phyloP scores from a whole-genome alignment of 164 flowering plant species.

The Euptelea pleiosperma region DNA sequence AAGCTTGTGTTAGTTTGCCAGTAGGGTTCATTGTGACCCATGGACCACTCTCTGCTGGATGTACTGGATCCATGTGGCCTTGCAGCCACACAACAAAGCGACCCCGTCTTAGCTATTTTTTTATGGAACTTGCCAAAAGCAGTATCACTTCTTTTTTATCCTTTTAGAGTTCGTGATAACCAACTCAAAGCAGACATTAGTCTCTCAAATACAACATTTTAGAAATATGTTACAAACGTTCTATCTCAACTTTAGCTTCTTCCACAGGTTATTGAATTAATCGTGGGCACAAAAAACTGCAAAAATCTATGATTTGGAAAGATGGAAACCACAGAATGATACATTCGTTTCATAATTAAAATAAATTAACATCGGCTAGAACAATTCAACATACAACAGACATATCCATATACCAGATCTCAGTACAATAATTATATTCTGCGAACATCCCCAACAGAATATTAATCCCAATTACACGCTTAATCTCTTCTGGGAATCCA shows the following conservation, averaged over 20 bases:
- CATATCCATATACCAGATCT: neutral
- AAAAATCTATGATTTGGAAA: neutral
- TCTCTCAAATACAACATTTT: neutral
- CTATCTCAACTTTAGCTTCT: neutral
- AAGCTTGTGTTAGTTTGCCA: constrained; percentile 87
- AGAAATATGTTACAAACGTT: neutral
- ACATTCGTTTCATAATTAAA: neutral
- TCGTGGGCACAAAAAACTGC: neutral
- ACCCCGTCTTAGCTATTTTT: constrained; percentile 92
- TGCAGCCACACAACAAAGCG: constrained; percentile 98
- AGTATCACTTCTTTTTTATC: constrained; percentile 1
- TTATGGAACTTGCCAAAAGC: constrained; percentile 19
- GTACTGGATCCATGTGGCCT: constrained; percentile 93
- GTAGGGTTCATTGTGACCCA: constrained; percentile 79
- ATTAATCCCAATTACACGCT: neutral
- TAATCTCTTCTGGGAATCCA: neutral
- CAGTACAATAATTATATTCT: neutral
- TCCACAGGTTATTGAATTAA: neutral
- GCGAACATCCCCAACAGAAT: neutral
- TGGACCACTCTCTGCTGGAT: constrained; percentile 68
- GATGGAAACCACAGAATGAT: neutral
- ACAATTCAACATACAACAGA: neutral
- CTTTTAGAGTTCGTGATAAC: neutral
- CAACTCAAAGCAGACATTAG: neutral
- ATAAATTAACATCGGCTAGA: neutral